Evolutionary conservation across 106 monocot species (phyloP).

Genomic region (Phalaenopsis equestris): DNA sequence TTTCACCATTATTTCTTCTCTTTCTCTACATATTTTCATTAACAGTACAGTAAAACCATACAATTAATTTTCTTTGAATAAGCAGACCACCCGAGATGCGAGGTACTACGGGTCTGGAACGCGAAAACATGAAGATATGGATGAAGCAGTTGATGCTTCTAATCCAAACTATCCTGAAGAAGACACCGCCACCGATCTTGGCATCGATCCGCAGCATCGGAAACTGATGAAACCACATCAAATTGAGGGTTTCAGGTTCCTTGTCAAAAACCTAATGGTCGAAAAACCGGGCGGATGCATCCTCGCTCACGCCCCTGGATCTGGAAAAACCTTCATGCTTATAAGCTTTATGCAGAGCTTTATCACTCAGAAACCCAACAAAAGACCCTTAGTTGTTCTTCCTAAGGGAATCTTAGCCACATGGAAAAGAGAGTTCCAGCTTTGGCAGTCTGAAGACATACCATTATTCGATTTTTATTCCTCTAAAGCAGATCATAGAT

Average conservation of each 20-base stretch:
- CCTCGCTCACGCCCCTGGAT: slow-evolving; percentile 94
- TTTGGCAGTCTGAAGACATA: slow-evolving; percentile 87
- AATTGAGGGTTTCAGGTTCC: slow-evolving; percentile 77
- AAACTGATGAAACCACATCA: slow-evolving; percentile 84
- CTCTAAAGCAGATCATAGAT: slow-evolving; percentile 58
- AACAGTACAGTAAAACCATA: background rate
- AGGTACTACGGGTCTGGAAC: slow-evolving; percentile 23
- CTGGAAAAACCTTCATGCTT: slow-evolving; percentile 96
- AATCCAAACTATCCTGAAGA: slow-evolving; percentile 27
- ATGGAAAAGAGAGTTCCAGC: slow-evolving; percentile 80
- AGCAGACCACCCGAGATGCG: slow-evolving; percentile 31
- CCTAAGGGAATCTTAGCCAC: slow-evolving; percentile 79
- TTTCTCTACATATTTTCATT: background rate
- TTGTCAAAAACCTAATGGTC: slow-evolving; percentile 64
- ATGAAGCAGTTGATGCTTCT: slow-evolving; percentile 15
- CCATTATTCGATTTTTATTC: slow-evolving; percentile 83
- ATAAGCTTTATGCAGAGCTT: slow-evolving; percentile 98
- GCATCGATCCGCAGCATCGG: slow-evolving; percentile 73
- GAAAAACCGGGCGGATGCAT: slow-evolving; percentile 94
- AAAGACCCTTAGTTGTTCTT: slow-evolving; percentile 70
- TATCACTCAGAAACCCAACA: slow-evolving; percentile 55
- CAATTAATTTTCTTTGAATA: slow-evolving; percentile 1
- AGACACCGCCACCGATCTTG: slow-evolving; percentile 41
- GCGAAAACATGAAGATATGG: slow-evolving; percentile 17
- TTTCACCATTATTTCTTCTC: too few relatives aligned